Evolutionary conservation across 306 rosid genomes (phyloP).

Genomic region (Trifolium pratense): DNA sequence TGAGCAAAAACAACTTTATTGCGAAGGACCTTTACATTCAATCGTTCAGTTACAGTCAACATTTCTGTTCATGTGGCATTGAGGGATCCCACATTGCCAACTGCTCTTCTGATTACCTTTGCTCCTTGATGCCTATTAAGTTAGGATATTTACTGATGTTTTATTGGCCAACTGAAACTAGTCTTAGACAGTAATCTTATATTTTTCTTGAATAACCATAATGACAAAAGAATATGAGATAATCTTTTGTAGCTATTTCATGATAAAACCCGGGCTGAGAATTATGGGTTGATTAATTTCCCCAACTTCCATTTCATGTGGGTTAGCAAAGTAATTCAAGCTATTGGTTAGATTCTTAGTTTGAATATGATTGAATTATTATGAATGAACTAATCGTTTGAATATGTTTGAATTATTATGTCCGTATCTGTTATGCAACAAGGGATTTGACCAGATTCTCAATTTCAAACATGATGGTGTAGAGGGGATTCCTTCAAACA

Average conservation of each 20-base stretch:
- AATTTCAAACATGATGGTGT: too few species aligned
- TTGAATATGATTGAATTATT: too few species aligned
- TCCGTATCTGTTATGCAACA: too few species aligned
- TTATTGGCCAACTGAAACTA: background rate
- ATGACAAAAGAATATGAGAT: background rate
- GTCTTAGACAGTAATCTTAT: background rate
- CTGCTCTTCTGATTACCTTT: conserved; percentile 52
- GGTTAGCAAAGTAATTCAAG: too few species aligned
- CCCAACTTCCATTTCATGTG: background rate
- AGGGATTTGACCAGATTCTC: too few species aligned
- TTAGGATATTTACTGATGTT: background rate
- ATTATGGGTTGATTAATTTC: background rate
- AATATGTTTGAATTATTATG: too few species aligned
- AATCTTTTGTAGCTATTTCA: background rate
- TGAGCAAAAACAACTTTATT: conserved; percentile 51
- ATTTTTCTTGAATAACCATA: background rate
- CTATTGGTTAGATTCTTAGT: too few species aligned
- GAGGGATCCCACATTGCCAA: conserved; percentile 62
- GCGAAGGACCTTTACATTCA: conserved; percentile 56
- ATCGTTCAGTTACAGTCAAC: conserved; percentile 57
- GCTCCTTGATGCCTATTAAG: background rate
- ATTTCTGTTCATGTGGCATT: conserved; percentile 60
- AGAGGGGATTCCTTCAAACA: too few species aligned
- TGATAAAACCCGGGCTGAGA: background rate
- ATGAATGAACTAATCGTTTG: too few species aligned